Conservation (phyloP, 768 basidiomycete species). For the Suillus paluster region DNA sequence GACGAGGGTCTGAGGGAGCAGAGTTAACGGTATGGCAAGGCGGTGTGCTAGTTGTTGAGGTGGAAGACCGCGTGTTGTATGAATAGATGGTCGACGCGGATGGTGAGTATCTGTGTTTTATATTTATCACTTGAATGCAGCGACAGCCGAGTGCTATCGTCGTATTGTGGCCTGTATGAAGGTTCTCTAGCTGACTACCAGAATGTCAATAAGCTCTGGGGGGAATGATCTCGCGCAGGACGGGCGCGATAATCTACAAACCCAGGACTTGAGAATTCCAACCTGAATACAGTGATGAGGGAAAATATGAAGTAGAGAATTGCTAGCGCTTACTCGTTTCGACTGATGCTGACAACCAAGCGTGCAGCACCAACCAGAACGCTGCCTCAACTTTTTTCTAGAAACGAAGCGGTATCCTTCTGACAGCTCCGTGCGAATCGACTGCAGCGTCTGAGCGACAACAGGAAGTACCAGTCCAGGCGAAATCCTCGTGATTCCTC, state of each 20-base stretch:
- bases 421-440: slow-evolving; percentile 77
- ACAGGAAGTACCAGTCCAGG: slow-evolving; percentile 85
- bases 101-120: slow-evolving; percentile 28
- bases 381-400: slow-evolving; percentile 77
- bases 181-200: slow-evolving; percentile 41
- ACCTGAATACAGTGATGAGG: slow-evolving; percentile 26
- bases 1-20: slow-evolving; percentile 27
- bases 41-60: slow-evolving; percentile 37
- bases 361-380: slow-evolving; percentile 82
- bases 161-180: slow-evolving; percentile 55
- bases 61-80: slow-evolving; percentile 26
- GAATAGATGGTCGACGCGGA: slow-evolving; percentile 22
- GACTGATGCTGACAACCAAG: slow-evolving; percentile 76
- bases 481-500: slow-evolving; percentile 77
- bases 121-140: slow-evolving; percentile 36
- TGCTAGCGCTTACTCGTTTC: slow-evolving; percentile 63
- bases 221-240: slow-evolving; percentile 37
- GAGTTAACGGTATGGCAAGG: slow-evolving; percentile 29
- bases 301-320: slow-evolving; percentile 23
- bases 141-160: slow-evolving; percentile 36
- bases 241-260: slow-evolving; percentile 40
- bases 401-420: slow-evolving; percentile 89
- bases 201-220: slow-evolving; percentile 39
- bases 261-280: slow-evolving; percentile 36
- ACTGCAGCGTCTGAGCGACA: slow-evolving; percentile 66